These are phyloP conservation scores for Populus simonii DNA, from an alignment of 345 rosid genomes.

Conservation along the genomic window DNA sequence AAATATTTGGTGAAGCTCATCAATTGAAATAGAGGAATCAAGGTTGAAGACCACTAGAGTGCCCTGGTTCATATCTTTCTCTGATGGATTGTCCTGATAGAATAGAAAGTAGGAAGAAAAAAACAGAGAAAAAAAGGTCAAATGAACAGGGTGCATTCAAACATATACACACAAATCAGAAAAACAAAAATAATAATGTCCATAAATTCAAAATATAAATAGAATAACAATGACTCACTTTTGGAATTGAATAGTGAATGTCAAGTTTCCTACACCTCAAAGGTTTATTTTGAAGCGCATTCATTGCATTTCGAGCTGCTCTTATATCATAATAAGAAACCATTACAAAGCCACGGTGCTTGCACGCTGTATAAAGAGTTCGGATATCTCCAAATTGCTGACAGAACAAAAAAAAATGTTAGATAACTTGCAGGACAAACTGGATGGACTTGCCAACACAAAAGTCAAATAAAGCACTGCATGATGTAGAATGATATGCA, in stretches of 20 bases:
- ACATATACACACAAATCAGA: background rate
- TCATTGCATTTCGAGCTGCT: slow-evolving; percentile 21
- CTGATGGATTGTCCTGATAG: slow-evolving; percentile 26
- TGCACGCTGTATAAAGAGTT: slow-evolving; percentile 68
- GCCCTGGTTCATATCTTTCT: slow-evolving; percentile 26
- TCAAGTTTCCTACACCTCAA: slow-evolving; percentile 18
- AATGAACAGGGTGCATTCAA: background rate
- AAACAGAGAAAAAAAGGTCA: background rate
- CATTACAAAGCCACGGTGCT: slow-evolving; percentile 77
- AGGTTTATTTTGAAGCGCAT: slow-evolving; percentile 21
- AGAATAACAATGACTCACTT: slow-evolving; percentile 7
- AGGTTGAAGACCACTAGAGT: slow-evolving; percentile 23
- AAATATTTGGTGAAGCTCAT: slow-evolving; percentile 28
- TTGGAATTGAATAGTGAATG: slow-evolving; percentile 20
- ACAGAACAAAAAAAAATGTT: slow-evolving; percentile 11
- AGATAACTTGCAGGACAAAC: background rate
- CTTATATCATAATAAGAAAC: slow-evolving; percentile 56
- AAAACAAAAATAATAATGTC: background rate
- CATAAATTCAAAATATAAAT: background rate
- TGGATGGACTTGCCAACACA: background rate
- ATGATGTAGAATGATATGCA: slow-evolving; percentile 20
- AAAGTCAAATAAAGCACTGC: background rate
- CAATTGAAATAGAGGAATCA: slow-evolving; percentile 30
- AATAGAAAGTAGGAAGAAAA: slow-evolving; percentile 3
- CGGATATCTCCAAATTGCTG: slow-evolving; percentile 88